A percentile compares a stretch with the other conserved stretches of the same genome.
These are phyloP conservation scores for Aspergillus glaucus DNA, from an alignment of 2,329 filamentous ascomycete genomes.

Conservation along the genomic window DNA sequence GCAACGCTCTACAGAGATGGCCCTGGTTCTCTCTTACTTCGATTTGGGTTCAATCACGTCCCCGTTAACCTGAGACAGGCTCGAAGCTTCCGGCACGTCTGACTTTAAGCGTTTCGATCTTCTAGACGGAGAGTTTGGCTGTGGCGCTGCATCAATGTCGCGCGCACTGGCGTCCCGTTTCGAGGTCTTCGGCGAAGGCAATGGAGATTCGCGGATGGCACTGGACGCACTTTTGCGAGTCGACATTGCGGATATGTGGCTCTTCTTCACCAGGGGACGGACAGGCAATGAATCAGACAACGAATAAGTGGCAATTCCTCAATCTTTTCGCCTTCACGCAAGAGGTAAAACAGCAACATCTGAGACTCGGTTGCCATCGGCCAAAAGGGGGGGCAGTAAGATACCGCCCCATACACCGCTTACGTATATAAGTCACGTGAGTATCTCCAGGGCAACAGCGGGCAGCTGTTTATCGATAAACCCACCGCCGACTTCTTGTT, in stretches of 20 bases:
- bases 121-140: conserved; percentile 17
- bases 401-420: neutral
- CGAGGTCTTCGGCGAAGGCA: conserved; percentile 1
- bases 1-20: neutral
- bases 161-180: conserved; percentile 18
- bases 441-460: conserved; percentile 26
- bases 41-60: neutral
- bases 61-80: neutral
- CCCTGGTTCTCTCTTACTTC: neutral
- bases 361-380: no score
- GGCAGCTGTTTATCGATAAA: conserved; percentile 34
- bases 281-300: no score
- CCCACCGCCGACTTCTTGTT: neutral
- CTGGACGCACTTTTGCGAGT: conserved; percentile 6
- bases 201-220: conserved; percentile 4
- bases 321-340: no score
- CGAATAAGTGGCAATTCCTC: no score
- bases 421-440: conserved; percentile 22
- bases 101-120: conserved; percentile 26
- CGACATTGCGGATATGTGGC: neutral
- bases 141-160: conserved; percentile 18
- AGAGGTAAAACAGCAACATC: no score
- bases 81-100: neutral
- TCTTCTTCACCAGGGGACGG: no score
- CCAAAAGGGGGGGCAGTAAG: neutral